A percentile compares a stretch with the other conserved stretches of the same genome.
These are phyloP conservation scores for Thelephora ganbajun DNA, from an alignment of 768 basidiomycete species.

Conservation along the genomic window DNA sequence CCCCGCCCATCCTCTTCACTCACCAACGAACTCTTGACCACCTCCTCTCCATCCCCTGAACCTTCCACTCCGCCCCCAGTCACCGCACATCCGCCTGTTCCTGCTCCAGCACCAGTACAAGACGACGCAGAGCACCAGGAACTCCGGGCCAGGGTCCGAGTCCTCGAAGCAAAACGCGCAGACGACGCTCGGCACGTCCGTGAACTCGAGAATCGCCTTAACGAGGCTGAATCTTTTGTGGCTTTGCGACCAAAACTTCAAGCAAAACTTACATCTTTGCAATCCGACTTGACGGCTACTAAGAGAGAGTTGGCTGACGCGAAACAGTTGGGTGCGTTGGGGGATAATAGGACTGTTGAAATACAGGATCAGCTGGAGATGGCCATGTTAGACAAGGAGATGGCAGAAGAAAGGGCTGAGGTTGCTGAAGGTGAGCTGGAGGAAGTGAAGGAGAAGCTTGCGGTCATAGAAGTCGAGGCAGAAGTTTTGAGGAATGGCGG, in stretches of 20 bases:
- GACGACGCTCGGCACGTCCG: constrained; percentile 80
- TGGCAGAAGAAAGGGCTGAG: constrained; percentile 89
- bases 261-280: constrained; percentile 70
- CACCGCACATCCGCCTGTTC: neutral
- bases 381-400: constrained; percentile 89
- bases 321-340: constrained; percentile 56
- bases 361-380: constrained; percentile 87
- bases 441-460: constrained; percentile 63
- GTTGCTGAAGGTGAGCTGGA: constrained; percentile 65
- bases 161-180: constrained; percentile 74
- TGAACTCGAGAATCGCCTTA: constrained; percentile 71
- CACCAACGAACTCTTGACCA: neutral
- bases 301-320: constrained; percentile 69
- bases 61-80: neutral
- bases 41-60: neutral
- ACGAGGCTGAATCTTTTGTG: constrained; percentile 75
- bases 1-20: neutral
- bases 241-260: constrained; percentile 82
- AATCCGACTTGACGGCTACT: constrained; percentile 64
- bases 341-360: constrained; percentile 62
- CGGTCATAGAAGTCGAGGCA: constrained; percentile 72
- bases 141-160: constrained; percentile 66
- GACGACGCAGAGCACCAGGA: constrained; percentile 66
- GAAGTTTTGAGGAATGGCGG: constrained; percentile 56
- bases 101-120: constrained; percentile 2